Percentiles rank a stretch among this genome's conserved stretches.
phyloP scores from a whole-genome alignment of 1,284 basidiomycete species.

The Cronartium ribicola region DNA sequence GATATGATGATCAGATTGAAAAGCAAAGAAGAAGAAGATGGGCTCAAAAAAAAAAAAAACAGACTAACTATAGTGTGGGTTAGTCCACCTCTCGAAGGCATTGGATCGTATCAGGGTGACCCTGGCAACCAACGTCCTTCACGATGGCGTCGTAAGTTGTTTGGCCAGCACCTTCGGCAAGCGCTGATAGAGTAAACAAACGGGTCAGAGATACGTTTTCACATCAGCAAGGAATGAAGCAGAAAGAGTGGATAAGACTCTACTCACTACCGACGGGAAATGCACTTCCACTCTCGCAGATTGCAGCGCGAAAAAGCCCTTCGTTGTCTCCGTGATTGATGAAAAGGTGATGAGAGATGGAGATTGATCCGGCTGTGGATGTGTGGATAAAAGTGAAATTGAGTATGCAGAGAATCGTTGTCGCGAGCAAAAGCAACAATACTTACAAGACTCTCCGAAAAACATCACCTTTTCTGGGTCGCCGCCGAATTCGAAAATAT shows the following conservation, averaged over 20 bases:
- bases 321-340: slow-evolving; percentile 24
- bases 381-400: no score
- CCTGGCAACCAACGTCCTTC: slow-evolving; percentile 4
- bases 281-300: slow-evolving; percentile 27
- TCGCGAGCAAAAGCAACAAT: no score
- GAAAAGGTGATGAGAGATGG: slow-evolving; percentile 34
- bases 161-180: slow-evolving; percentile 38
- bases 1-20: background rate
- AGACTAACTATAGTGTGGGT: background rate
- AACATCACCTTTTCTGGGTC: slow-evolving; percentile 51
- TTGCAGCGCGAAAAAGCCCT: slow-evolving; percentile 29
- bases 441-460: slow-evolving; percentile 37
- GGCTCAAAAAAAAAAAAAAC: no score
- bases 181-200: slow-evolving; percentile 3
- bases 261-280: slow-evolving; percentile 30
- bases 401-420: no score
- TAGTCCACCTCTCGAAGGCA: slow-evolving; percentile 23
- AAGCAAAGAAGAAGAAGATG: background rate
- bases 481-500: slow-evolving; percentile 52
- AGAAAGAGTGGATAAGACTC: background rate
- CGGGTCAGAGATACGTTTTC: background rate
- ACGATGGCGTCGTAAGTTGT: slow-evolving; percentile 25
- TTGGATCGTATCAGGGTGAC: background rate
- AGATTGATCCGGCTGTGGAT: slow-evolving; percentile 30
- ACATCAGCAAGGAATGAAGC: background rate